Evolutionary conservation across 208 protist species (phyloP), one percentile per base, ranked within the genome.

Genomic region (Acanthamoeba lugdunensis): DNA sequence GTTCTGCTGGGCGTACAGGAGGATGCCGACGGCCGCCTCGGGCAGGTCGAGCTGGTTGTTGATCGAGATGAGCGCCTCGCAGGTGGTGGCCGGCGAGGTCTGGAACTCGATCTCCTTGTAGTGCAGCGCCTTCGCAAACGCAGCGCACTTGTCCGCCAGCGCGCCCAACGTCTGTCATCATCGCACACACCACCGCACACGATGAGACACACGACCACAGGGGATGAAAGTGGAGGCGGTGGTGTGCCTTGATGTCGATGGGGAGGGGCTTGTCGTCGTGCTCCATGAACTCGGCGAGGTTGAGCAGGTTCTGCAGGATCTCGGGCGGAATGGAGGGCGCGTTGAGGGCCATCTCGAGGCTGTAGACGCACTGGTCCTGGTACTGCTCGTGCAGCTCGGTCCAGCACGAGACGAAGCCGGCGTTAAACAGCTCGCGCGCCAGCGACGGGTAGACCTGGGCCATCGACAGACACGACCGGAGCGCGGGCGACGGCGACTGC

Each of bases 21-120:
- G 96, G 56, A 99, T 98, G 85, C 99, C 98, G 95, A 98, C 97
- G 0, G 99, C 99, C 63, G 99, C 99, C 95, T 99, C 98, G 16
- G 98, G 91, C 54, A 94, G 50, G 45, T 97, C 95, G 96, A 99
- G 96, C 85, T 99, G 97, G 96, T 99, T 99, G 96, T 98, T 99
- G 71, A 99, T 98, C 93, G 98, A 98, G 94, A 99, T 99, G 4
- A 98, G 95, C 21, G 96, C 94, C 90, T 98, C 98, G 75, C 69
- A 89, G 3, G 71, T 88, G 54, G 65, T 87, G 4, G 73, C 73
- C 25, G 94, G 94, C 30, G 81, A 90, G 65, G 88, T 87, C 77
- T 96, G 81, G 87, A 98, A 97, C 85, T 98, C 97, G 7, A 96
- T 94, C 54, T 98, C 97, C 88, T 94, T 97, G 94, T 98, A 98